Base-by-base conservation (phyloP, 2,329 filamentous ascomycete species). In the Bipolaris victoriae region DNA sequence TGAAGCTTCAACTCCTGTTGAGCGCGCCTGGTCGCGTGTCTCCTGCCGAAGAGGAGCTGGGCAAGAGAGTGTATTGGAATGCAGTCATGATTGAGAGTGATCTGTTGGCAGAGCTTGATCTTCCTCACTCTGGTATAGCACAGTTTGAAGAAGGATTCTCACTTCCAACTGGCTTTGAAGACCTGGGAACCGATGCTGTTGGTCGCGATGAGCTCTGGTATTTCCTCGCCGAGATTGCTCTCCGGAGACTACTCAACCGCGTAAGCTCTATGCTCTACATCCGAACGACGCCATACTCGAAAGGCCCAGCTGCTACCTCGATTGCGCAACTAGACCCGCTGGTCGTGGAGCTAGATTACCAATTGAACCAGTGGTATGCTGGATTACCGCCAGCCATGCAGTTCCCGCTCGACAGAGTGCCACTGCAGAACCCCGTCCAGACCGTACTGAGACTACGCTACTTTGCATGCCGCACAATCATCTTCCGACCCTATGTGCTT, bases 301-400 rank as follows among this genome's bases (percentile, higher is more conserved):
- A 76, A 55, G 63, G 67, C 0, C 70, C 72, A 11, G 65, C 74
- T 15, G 86, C 87, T 74, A 84, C 88, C 15, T 89, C 89, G 11
- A 89, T 90, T 16, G 86, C 87, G 13, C 89, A 88, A 63, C 81
- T 94, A 35, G 90, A 91, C 58, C 90, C 90, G 1, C 85, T 95
- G 10, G 90, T 92, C 22, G 86, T 88, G 11, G 90, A 94, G 73
- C 83, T 95, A 36, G 91, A 94, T 73, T 92, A 88, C 70, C 91
- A 95, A 76, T 79, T 95, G 48, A 89, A 87, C 5, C 90, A 94
- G 72, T 95, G 90, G 91, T 93, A 94, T 71, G 90, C 92, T 67
- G 89, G 86, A 63, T 80, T 95, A 41, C 91, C 91, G 5, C 74
- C 85, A 39, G 84, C 90, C 3, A 83, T 95, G 57, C 90, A 92